These are phyloP conservation scores for Starmerella vitae DNA, from an alignment of 805 yeast genomes.

Conservation along the genomic window DNA sequence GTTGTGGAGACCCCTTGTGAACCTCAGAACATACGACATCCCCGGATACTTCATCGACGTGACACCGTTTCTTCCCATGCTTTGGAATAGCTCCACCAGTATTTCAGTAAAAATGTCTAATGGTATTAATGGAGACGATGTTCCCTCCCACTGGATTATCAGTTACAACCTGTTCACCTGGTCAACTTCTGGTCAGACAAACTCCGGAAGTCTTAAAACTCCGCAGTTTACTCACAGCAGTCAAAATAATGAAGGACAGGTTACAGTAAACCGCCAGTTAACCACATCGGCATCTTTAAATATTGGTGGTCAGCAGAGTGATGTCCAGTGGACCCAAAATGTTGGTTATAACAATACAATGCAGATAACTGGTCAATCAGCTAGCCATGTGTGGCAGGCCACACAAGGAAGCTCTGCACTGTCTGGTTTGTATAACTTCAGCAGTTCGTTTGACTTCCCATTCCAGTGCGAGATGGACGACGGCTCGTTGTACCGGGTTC, in stretches of 20 bases:
- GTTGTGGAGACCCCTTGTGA: conserved; percentile 70
- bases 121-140: conserved; percentile 15
- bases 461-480: conserved; percentile 10
- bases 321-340: conserved; percentile 16
- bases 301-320: conserved; percentile 15
- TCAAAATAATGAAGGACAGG: not conserved
- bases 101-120: conserved; percentile 40
- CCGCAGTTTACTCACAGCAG: not conserved
- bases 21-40: conserved; percentile 59
- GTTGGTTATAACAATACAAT: conserved; percentile 13
- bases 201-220: conserved; percentile 14
- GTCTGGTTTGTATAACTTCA: conserved; percentile 8
- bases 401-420: conserved; percentile 11
- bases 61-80: conserved; percentile 52
- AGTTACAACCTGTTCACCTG: conserved; percentile 25
- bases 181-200: conserved; percentile 19
- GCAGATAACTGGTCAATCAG: not conserved
- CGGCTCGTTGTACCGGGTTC: conserved; percentile 10
- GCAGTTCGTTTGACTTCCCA: conserved; percentile 9
- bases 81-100: conserved; percentile 43
- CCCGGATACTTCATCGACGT: conserved; percentile 58
- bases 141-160: conserved; percentile 26
- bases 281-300: conserved; percentile 13
- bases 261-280: conserved; percentile 7
- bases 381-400: conserved; percentile 13